These are phyloP conservation scores for Pythium plurisporium DNA, from an alignment of 352 stramenopile genomes.

Conservation along the genomic window DNA sequence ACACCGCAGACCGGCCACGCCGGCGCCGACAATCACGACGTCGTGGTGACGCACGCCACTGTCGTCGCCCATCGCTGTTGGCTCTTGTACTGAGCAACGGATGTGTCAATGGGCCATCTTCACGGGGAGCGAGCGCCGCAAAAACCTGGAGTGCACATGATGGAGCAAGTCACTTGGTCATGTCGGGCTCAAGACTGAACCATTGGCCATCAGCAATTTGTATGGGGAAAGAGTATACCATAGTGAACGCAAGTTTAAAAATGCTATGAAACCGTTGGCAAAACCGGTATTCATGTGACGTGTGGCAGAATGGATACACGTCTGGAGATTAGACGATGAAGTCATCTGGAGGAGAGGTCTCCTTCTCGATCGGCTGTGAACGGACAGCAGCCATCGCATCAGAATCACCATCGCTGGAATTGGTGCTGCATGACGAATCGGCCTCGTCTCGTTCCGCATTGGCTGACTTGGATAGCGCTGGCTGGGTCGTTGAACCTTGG, in stretches of 20 bases:
- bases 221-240: slow-evolving; percentile 6
- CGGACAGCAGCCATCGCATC: too few relatives aligned
- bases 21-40: slow-evolving; percentile 68
- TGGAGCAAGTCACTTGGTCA: neutral
- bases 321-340: neutral
- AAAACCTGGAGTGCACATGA: neutral
- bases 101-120: slow-evolving; percentile 6
- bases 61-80: neutral
- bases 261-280: neutral
- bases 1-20: slow-evolving; percentile 60
- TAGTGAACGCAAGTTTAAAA: neutral
- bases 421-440: neutral
- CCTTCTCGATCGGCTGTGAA: too few relatives aligned
- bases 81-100: too few relatives aligned
- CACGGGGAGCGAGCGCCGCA: neutral
- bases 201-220: slow-evolving; percentile 9
- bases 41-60: slow-evolving; percentile 21
- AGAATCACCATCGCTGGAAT: neutral
- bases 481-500: too few relatives aligned
- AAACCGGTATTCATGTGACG: slow-evolving; percentile 13
- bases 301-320: neutral
- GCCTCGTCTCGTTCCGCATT: too few relatives aligned
- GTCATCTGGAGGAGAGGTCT: too few relatives aligned
- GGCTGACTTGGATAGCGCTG: too few relatives aligned
- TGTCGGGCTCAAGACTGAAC: neutral